Conservation (phyloP, 1,139 yeast species). For the Saccharomycopsis hybrid region DNA sequence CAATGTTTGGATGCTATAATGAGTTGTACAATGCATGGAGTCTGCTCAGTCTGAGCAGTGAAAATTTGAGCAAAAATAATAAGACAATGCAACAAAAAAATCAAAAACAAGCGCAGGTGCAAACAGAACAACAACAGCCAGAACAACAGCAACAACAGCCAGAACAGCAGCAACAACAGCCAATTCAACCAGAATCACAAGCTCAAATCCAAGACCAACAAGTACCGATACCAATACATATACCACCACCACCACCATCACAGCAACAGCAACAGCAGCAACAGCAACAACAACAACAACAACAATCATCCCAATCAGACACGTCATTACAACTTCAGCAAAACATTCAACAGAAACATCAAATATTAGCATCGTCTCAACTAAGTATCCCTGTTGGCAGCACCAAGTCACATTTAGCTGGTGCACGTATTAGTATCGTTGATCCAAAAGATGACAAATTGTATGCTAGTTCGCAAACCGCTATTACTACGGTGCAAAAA, state of each 20-base stretch:
- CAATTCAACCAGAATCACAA: not conserved
- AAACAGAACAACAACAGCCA: no score
- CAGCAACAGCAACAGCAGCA: no score
- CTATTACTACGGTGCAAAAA: slow-evolving; percentile 16
- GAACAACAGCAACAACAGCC: no score
- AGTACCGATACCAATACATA: not conserved
- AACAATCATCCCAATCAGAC: not conserved
- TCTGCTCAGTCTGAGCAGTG: not conserved
- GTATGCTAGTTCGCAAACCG: slow-evolving; percentile 16
- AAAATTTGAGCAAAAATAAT: no score
- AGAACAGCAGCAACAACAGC: no score
- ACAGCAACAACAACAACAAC: not conserved
- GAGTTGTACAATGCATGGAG: slow-evolving; percentile 35
- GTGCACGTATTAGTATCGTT: slow-evolving; percentile 18
- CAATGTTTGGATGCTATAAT: slow-evolving; percentile 41
- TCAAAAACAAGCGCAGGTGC: not conserved
- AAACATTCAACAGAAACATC: not conserved
- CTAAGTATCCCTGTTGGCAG: slow-evolving; percentile 6
- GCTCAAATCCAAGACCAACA: no score
- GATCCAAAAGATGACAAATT: slow-evolving; percentile 20
- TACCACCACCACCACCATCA: not conserved
- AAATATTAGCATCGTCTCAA: slow-evolving; percentile 1
- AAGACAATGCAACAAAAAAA: not conserved
- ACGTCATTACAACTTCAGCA: no score
- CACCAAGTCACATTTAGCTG: slow-evolving; percentile 14